Conservation (phyloP, 345 rosid genomes). For the Rhizophora apiculata region DNA sequence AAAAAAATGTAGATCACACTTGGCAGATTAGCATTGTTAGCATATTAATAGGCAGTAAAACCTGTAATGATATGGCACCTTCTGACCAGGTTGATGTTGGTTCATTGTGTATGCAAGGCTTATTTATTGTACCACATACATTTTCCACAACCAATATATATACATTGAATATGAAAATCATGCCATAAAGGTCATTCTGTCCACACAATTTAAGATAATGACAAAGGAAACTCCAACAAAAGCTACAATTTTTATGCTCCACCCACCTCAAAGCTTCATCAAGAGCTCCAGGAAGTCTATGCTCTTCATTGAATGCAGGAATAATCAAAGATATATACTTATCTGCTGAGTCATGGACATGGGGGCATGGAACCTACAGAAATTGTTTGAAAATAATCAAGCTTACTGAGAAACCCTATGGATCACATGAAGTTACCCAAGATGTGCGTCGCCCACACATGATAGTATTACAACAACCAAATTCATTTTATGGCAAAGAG, state of each 20-base stretch:
- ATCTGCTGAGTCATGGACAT: constrained; percentile 62
- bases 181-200: not conserved
- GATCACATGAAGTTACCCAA: not conserved
- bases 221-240: not conserved
- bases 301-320: constrained; percentile 92
- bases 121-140: not conserved
- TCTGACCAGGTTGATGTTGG: not conserved
- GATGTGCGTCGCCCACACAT: too few relatives aligned
- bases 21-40: not conserved
- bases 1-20: too few relatives aligned
- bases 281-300: constrained; percentile 85
- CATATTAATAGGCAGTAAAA: not conserved
- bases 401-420: not conserved
- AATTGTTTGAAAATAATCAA: constrained; percentile 1
- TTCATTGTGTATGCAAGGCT: not conserved
- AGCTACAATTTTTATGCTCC: not conserved
- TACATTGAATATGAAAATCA: not conserved
- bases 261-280: constrained; percentile 86
- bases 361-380: constrained; percentile 67
- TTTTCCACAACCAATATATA: not conserved
- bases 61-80: not conserved
- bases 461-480: not conserved
- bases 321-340: constrained; percentile 80
- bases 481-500: too few relatives aligned
- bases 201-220: not conserved